These are phyloP conservation scores for Solanum paucissectum DNA, from an alignment of 257 asterid genomes.

Conservation along the genomic window DNA sequence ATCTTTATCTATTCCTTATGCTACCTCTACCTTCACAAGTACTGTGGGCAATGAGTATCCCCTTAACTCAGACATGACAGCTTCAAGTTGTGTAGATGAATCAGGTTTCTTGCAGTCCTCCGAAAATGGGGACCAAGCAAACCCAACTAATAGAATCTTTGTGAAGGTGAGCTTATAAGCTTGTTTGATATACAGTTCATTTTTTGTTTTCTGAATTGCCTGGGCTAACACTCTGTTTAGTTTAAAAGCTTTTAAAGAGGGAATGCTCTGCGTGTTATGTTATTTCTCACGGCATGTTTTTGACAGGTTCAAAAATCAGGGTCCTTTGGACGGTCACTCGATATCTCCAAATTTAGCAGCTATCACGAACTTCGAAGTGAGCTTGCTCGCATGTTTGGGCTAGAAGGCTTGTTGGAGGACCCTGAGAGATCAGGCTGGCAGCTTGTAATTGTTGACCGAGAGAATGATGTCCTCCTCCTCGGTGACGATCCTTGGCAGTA, in stretches of 20 bases:
- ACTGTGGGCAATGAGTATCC: conserved; percentile 46
- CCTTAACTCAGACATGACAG: conserved; percentile 57
- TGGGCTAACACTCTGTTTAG: neutral
- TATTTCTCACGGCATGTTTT: neutral
- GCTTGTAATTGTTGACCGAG: conserved; percentile 99
- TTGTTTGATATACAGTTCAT: neutral
- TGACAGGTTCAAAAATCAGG: conserved; percentile 90
- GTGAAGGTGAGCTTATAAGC: conserved; percentile 56
- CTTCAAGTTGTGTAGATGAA: conserved; percentile 80
- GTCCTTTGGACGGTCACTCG: conserved; percentile 82
- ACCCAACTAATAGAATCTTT: conserved; percentile 49
- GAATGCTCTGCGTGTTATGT: neutral
- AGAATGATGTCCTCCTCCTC: conserved; percentile 90
- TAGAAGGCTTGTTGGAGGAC: conserved; percentile 89
- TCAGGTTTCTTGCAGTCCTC: conserved; percentile 82
- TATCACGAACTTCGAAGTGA: conserved; percentile 84
- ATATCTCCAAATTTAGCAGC: conserved; percentile 89
- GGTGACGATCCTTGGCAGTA: conserved; percentile 99
- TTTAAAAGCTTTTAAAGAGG: neutral
- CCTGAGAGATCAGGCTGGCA: conserved; percentile 99
- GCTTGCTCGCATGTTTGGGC: conserved; percentile 91
- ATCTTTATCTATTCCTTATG: conserved; percentile 43
- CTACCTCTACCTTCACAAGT: conserved; percentile 40
- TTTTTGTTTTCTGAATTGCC: neutral
- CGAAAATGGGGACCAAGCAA: conserved; percentile 66